Evolutionary conservation across 495 filamentous ascomycete genomes (phyloP).

Genomic region (Filosporella fistucella): DNA sequence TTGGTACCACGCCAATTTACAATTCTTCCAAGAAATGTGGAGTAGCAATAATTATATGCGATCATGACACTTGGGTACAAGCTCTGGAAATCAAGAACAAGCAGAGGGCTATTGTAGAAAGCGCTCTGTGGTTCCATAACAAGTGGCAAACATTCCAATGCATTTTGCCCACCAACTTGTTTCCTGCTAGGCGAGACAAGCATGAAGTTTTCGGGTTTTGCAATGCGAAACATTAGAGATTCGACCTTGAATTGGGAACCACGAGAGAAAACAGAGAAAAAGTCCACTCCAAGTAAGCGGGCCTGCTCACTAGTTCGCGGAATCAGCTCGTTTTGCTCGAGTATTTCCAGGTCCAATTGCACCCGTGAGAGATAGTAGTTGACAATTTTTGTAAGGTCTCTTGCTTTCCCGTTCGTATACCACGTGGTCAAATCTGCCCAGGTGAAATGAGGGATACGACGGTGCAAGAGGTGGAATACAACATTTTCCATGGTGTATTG

Average conservation of each 20-base stretch:
- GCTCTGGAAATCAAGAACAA: slow-evolving; percentile 95
- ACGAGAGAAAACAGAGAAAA: slow-evolving; percentile 88
- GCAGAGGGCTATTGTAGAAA: slow-evolving; percentile 84
- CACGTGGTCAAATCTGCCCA: slow-evolving; percentile 74
- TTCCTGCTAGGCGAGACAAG: slow-evolving; percentile 84
- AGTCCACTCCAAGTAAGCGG: slow-evolving; percentile 88
- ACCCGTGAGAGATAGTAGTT: slow-evolving; percentile 75
- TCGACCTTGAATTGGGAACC: slow-evolving; percentile 98
- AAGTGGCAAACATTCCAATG: slow-evolving; percentile 87
- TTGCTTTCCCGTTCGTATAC: slow-evolving; percentile 64
- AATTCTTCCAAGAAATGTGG: slow-evolving; percentile 86
- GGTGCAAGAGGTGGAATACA: slow-evolving; percentile 84
- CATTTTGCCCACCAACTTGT: slow-evolving; percentile 92
- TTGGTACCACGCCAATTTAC: slow-evolving; percentile 81
- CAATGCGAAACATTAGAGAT: slow-evolving; percentile 97
- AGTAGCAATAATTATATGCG: slow-evolving; percentile 99
- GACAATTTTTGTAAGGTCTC: slow-evolving; percentile 69
- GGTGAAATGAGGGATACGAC: slow-evolving; percentile 86
- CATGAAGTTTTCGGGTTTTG: slow-evolving; percentile 93
- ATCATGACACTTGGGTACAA: slow-evolving; percentile 98
- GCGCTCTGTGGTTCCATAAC: slow-evolving; percentile 98
- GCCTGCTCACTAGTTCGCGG: slow-evolving; percentile 92
- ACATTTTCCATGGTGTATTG: slow-evolving; percentile 98
- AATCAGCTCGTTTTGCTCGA: slow-evolving; percentile 87
- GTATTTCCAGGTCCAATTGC: slow-evolving; percentile 80